Conservation (phyloP, 2,329 filamentous ascomycete species). For the Aspergillus sp. region DNA sequence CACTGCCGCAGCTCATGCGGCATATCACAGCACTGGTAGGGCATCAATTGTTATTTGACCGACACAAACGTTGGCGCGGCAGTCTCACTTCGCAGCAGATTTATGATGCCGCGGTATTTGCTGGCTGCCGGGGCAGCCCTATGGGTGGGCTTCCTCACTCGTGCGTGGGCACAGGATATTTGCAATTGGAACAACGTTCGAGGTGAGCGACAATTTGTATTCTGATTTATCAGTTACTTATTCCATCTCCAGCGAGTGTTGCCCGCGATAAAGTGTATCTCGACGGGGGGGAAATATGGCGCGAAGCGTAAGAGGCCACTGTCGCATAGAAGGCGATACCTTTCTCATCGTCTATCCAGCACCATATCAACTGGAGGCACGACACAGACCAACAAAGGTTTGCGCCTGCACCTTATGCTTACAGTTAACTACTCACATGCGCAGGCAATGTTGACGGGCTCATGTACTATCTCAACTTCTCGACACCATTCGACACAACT, state of each 20-base stretch:
- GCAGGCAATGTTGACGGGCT: constrained; percentile 50
- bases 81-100: neutral
- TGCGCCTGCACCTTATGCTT: neutral
- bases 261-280: constrained; percentile 63
- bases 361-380: neutral
- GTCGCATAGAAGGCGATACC: neutral
- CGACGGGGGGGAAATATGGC: constrained; percentile 60
- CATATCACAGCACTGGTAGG: neutral
- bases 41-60: neutral
- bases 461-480: constrained; percentile 60
- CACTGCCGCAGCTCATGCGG: neutral
- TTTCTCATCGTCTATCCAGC: neutral
- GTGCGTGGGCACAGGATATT: neutral
- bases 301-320: constrained; percentile 40
- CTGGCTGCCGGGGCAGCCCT: neutral
- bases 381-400: neutral
- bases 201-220: neutral
- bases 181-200: neutral
- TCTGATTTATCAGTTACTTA: neutral
- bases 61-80: neutral
- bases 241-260: constrained; percentile 48
- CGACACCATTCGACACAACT: constrained; percentile 51
- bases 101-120: neutral
- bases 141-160: neutral
- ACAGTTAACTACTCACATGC: neutral